These are phyloP conservation scores for Tephrocybe sp. DNA, from an alignment of 768 basidiomycete genomes.

Conservation along the genomic window DNA sequence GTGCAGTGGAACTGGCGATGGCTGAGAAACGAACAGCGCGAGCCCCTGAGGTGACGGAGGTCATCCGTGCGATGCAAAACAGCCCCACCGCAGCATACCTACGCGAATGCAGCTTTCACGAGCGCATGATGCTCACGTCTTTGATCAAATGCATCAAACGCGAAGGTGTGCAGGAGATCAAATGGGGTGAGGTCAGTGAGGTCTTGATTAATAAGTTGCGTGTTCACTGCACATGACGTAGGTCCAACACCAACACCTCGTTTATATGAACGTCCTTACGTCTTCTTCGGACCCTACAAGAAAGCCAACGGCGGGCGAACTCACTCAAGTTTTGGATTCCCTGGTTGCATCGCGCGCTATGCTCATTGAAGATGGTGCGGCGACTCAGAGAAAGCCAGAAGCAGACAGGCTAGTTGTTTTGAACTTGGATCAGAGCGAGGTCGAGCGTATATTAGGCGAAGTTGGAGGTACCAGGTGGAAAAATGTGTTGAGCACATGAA, in stretches of 20 bases:
- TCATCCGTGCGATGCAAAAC: slow-evolving; percentile 85
- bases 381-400: slow-evolving; percentile 51
- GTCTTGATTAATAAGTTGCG: background rate
- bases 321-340: slow-evolving; percentile 70
- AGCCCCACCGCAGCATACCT: slow-evolving; percentile 87
- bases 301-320: slow-evolving; percentile 61
- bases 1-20: slow-evolving; percentile 80
- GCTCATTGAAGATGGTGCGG: slow-evolving; percentile 64
- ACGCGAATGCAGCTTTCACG: slow-evolving; percentile 81
- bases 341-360: slow-evolving; percentile 78
- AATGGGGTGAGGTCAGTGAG: slow-evolving; percentile 71
- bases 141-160: slow-evolving; percentile 79
- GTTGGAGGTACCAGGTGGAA: slow-evolving; percentile 73
- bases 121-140: slow-evolving; percentile 84
- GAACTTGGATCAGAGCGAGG: slow-evolving; percentile 83
- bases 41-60: slow-evolving; percentile 72
- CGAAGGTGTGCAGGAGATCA: slow-evolving; percentile 86
- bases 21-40: slow-evolving; percentile 51
- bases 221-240: background rate
- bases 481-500: slow-evolving; percentile 39
- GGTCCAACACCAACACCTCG: slow-evolving; percentile 77
- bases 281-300: slow-evolving; percentile 56
- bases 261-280: slow-evolving; percentile 65
- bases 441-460: slow-evolving; percentile 83
- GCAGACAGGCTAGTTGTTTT: slow-evolving; percentile 73